A percentile compares a stretch with the other conserved stretches of the same genome.
Conservation (phyloP, 805 yeast genomes). For the Hyphopichia homilentoma region DNA sequence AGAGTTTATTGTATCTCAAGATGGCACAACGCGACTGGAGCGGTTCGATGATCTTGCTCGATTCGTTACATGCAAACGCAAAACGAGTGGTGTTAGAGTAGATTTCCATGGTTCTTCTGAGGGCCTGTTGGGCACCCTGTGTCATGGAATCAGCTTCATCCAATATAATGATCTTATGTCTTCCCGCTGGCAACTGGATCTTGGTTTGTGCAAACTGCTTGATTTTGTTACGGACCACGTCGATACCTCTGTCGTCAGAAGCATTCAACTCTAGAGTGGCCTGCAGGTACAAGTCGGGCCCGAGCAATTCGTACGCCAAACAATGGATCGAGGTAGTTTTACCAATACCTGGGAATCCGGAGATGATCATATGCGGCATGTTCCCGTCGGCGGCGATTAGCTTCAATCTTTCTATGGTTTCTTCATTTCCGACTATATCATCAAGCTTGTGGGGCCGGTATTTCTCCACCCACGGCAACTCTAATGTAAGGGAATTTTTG, state of each 20-base stretch:
- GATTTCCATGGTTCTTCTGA: conserved; percentile 92
- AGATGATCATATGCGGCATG: conserved; percentile 93
- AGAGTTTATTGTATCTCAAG: conserved; percentile 72
- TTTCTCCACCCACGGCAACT: conserved; percentile 76
- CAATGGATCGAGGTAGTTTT: conserved; percentile 93
- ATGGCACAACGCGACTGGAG: conserved; percentile 96
- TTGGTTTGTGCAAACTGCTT: conserved; percentile 96
- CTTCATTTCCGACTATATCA: conserved; percentile 92
- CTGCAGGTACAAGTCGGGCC: conserved; percentile 59
- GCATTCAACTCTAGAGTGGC: conserved; percentile 95
- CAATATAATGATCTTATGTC: conserved; percentile 87
- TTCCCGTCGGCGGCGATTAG: conserved; percentile 90
- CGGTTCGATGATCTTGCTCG: conserved; percentile 93
- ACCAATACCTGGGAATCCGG: conserved; percentile 97
- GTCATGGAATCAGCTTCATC: conserved; percentile 98
- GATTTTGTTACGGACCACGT: conserved; percentile 89
- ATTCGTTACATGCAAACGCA: conserved; percentile 97
- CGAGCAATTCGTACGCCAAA: conserved; percentile 79
- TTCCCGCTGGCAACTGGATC: conserved; percentile 79
- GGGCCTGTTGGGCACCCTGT: conserved; percentile 93
- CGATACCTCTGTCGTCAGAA: conserved; percentile 96
- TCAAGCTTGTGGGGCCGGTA: conserved; percentile 77
- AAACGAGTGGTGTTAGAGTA: conserved; percentile 94
- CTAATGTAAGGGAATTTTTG: conserved; percentile 14
- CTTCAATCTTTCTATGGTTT: conserved; percentile 78